Evolutionary conservation across 2,329 filamentous ascomycete species (phyloP).

Genomic region (Thyridium curvatum): DNA sequence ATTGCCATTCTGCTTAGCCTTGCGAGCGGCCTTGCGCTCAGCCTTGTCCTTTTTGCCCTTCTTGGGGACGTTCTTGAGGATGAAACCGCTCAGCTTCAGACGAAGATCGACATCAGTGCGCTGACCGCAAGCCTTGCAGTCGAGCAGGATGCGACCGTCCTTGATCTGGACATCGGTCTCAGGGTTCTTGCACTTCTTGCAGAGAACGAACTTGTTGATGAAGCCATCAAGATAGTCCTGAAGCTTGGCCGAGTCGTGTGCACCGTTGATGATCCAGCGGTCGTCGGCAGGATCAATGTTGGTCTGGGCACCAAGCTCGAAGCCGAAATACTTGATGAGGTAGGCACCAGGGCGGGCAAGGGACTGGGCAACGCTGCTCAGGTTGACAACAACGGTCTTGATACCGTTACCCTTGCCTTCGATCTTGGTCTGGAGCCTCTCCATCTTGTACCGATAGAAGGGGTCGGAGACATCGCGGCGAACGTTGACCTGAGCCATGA

Average conservation of each 20-base stretch:
- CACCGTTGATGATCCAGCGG: constrained; percentile 99
- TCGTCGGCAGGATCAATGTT: constrained; percentile 96
- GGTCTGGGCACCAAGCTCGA: constrained; percentile 97
- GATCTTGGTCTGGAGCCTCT: constrained; percentile 96
- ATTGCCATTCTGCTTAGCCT: constrained; percentile 71
- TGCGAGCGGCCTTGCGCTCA: constrained; percentile 82
- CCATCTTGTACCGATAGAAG: constrained; percentile 99
- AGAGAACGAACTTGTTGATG: constrained; percentile 97
- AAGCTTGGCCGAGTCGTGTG: constrained; percentile 89
- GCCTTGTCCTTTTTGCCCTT: constrained; percentile 99
- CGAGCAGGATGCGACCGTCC: constrained; percentile 83
- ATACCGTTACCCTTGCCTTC: constrained; percentile 99
- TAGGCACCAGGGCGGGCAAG: constrained; percentile 89
- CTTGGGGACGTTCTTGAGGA: constrained; percentile 87
- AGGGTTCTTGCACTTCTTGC: constrained; percentile 99
- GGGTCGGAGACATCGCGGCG: constrained; percentile 95
- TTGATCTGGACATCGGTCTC: constrained; percentile 96
- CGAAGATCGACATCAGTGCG: constrained; percentile 86
- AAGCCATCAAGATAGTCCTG: constrained; percentile 98
- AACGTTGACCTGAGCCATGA: constrained; percentile 97
- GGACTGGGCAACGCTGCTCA: constrained; percentile 87
- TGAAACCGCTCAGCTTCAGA: constrained; percentile 94
- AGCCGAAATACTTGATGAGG: constrained; percentile 99
- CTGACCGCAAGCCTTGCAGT: constrained; percentile 98
- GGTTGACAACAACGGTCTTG: constrained; percentile 96